Percentiles rank a stretch among this genome's conserved stretches.
Conservation (phyloP, 2,329 filamentous ascomycete species). For the Dactylellina cionopaga region DNA sequence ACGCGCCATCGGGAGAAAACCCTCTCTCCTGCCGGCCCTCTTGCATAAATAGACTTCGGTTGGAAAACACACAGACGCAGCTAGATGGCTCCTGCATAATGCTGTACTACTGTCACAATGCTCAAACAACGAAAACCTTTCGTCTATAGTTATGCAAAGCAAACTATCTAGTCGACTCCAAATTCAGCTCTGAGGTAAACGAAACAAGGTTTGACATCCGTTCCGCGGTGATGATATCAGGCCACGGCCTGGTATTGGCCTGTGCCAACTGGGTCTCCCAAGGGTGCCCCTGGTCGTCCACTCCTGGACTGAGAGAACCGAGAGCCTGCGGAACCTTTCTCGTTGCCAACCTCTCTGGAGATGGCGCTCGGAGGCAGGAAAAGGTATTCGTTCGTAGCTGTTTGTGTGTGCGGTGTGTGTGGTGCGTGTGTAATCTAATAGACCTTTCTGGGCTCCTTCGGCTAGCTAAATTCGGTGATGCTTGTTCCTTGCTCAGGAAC, state of each 20-base stretch:
- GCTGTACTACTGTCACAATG: conserved; percentile 26
- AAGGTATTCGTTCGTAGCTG: conserved; percentile 5
- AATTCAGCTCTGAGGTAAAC: conserved; percentile 21
- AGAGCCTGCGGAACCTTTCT: conserved; percentile 12
- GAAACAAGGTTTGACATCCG: conserved; percentile 52
- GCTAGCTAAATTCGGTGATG: not conserved
- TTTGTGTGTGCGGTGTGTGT: not conserved
- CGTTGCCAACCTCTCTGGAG: conserved; percentile 18
- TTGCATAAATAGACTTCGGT: conserved; percentile 1
- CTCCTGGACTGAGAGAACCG: conserved; percentile 14
- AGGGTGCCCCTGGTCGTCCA: conserved; percentile 6
- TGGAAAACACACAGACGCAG: conserved; percentile 24
- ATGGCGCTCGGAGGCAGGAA: not conserved
- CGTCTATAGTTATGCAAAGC: not conserved
- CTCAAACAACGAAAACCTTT: not conserved
- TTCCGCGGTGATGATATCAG: conserved; percentile 47
- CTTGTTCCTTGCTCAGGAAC: not conserved
- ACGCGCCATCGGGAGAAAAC: not conserved
- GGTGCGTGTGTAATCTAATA: no score
- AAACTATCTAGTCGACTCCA: conserved; percentile 1
- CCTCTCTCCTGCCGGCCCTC: not conserved
- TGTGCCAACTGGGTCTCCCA: conserved; percentile 9
- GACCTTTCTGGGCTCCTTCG: no score
- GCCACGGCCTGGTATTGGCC: conserved; percentile 25
- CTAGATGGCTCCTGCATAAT: conserved; percentile 42